Base-by-base conservation (phyloP, 331 rosid genomes). In the Spiraea crenata region DNA sequence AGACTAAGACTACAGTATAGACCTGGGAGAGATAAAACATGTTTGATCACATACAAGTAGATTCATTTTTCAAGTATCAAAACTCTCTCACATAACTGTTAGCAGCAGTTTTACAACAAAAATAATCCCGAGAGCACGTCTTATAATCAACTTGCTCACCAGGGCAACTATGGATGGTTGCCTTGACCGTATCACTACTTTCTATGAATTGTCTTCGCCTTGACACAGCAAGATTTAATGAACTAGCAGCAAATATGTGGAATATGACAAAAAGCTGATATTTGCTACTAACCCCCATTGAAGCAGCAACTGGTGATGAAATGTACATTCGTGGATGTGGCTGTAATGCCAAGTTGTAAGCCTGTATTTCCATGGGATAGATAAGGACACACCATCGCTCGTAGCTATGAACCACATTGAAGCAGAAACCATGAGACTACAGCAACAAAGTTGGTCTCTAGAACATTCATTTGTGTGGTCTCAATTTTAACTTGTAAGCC, bases 401-500 rank as follows among this genome's bases (percentile, higher is more conserved):
- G 14, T 5, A 25, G 74, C 63, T 1, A 25, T 15, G 51, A 69
- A 57, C 54, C 12, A 52, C 51, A 34, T 57, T 69, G 54, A 55
- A 55, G 31, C 38, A 50, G 67, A 69, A 46, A 57, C 57, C 64
- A 76, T 48, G 63, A 67, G 77, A 58, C 12, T 15, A 34, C 64
- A 67, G 61, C 48, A 71, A 58, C 15, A 57, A 82, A 67, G 25
- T 37, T 25, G 12, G 37, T 15, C 4, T 3, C n/a, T 14, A 31
- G 56, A 19, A 14, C 64, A 19, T 38, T 85, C 77, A 82, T 63
- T 84, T 77, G 67, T 66, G 85, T 0, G 82, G 82, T 76, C 51
- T 79, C 68, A 95, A 46, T 71, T 91, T 96, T 77, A 95, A 59
- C 89, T 87, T 90, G 90, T 95, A 95, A 42, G 99, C 93, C 76